Conservation (phyloP, 148 eudicot species). For the Arctostaphylos glauca region DNA sequence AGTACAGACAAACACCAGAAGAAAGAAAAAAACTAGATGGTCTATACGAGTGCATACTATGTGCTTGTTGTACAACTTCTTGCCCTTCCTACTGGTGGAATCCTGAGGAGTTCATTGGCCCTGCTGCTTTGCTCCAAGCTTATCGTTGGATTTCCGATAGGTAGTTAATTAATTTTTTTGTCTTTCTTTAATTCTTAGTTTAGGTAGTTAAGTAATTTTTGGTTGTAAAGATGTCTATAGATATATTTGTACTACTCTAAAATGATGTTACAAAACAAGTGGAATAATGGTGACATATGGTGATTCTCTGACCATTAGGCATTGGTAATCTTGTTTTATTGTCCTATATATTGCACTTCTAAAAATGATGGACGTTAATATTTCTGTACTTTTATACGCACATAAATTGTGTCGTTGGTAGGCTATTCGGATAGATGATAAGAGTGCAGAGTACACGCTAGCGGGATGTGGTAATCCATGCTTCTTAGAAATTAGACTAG, state of each 20-base stretch:
- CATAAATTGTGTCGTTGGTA: too few relatives aligned
- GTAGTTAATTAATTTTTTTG: conserved; percentile 4
- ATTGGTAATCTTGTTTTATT: not conserved
- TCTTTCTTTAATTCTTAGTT: not conserved
- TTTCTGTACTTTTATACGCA: too few relatives aligned
- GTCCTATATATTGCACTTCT: not conserved
- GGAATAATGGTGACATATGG: not conserved
- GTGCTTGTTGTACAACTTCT: conserved; percentile 76
- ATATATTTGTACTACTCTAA: too few relatives aligned
- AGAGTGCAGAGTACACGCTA: too few relatives aligned
- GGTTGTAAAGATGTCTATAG: too few relatives aligned
- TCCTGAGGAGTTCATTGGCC: conserved; percentile 73
- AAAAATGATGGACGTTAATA: too few relatives aligned
- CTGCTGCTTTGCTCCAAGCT: conserved; percentile 70
- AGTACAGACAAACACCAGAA: conserved; percentile 52
- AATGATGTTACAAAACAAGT: too few relatives aligned
- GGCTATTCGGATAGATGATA: too few relatives aligned
- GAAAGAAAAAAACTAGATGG: conserved; percentile 76
- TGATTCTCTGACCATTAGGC: not conserved
- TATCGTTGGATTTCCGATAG: conserved; percentile 74
- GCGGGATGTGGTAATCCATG: too few relatives aligned
- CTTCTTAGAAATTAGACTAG: too few relatives aligned
- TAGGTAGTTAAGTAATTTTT: too few relatives aligned
- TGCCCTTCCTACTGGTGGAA: conserved; percentile 96
- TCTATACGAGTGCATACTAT: conserved; percentile 70